Base-by-base conservation (phyloP, 345 rosid species). In the Eutrema yunnanense region DNA sequence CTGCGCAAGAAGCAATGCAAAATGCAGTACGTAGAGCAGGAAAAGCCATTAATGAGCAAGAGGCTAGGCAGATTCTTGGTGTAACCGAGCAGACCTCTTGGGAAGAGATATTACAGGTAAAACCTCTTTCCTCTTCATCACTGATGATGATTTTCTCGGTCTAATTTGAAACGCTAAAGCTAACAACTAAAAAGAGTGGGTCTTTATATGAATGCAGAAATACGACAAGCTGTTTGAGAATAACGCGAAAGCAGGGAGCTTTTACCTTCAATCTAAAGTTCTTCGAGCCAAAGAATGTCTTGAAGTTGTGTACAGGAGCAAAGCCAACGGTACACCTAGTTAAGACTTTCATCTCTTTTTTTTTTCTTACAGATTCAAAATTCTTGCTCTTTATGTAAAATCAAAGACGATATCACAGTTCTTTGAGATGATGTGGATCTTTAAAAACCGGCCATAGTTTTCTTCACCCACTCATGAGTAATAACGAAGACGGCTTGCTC, bases 261-360 rank as follows among this genome's bases (percentile, higher is more conserved):
- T 95, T 74, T 95, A 95, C 82, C 80, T 95, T 65, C 99, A 95
- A 69, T 92, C 99, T 8, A 95, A 95, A 87, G 96, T 88, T 79
- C 96, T 71, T 78, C 80, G 89, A 66, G 99, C 99, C 14, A 95
- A 95, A 70, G 96, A 95, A 79, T 88, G 96, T 79, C 71, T 92
- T 67, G 99, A 95, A 78, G 78, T 69, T 27, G 67, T 55, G n/a
- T 42, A 85, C 69, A 74, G 6, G 80, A 71, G 74, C 47, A 83
- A 87, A 81, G 84, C 72, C 12, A 82, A 79, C 13, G 82, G 86
- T 32, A 58, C 84, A 37, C 81, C 87, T 56, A 73, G 79, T 79
- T 84, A 74, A 84, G 74, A 42, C 36, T 67, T 49, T 9, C 8
- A 30, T 29, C 19, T 10, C 36, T 26, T 3, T 34, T 26, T 53